phyloP scores from a whole-genome alignment of 768 basidiomycete species.

The Lactarius akahatsu region DNA sequence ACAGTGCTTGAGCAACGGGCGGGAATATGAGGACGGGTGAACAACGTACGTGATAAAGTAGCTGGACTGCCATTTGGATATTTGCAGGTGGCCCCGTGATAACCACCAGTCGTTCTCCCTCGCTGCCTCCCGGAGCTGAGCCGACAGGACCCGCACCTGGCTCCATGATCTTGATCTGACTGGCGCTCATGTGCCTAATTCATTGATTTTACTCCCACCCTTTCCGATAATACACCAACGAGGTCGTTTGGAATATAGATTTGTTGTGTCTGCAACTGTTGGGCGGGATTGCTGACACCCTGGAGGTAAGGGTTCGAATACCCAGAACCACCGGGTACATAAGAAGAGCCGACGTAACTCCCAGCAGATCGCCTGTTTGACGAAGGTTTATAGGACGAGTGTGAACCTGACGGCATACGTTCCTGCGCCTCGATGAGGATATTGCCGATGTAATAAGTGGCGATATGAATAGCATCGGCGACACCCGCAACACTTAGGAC shows the following conservation, averaged over 20 bases:
- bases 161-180: constrained; percentile 98
- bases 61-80: constrained; percentile 93
- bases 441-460: constrained; percentile 98
- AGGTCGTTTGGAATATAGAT: constrained; percentile 98
- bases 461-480: constrained; percentile 98
- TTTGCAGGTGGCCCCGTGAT: constrained; percentile 95
- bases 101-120: constrained; percentile 90
- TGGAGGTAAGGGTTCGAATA: constrained; percentile 49
- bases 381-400: constrained; percentile 70
- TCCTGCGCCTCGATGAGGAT: constrained; percentile 94
- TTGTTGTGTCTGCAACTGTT: constrained; percentile 90
- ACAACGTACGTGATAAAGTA: constrained; percentile 76
- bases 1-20: background rate
- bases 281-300: constrained; percentile 37
- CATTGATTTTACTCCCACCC: constrained; percentile 97
- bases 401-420: constrained; percentile 66
- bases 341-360: constrained; percentile 52
- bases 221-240: constrained; percentile 97
- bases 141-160: constrained; percentile 78
- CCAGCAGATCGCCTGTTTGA: constrained; percentile 50
- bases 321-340: constrained; percentile 70
- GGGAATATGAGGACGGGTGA: constrained; percentile 4
- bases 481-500: constrained; percentile 98
- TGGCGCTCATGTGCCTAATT: constrained; percentile 94
- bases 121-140: constrained; percentile 68